A percentile compares a stretch with the other conserved stretches of the same genome.
Conservation (phyloP, 192 early-diverging fungal species). For the Geosiphon pyriformis region DNA sequence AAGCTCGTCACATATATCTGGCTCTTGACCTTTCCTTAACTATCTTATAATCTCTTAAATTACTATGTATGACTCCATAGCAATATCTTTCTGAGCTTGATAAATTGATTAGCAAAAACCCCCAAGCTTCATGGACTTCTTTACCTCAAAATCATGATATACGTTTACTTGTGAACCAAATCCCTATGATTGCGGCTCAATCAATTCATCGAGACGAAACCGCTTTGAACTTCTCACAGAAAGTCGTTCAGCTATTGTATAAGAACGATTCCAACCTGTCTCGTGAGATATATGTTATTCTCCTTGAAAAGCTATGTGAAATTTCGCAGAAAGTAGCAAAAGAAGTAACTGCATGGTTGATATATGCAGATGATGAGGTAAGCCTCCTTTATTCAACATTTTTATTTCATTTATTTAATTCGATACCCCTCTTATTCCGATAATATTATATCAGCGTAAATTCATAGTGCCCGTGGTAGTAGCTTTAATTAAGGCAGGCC, state of each 20-base stretch:
- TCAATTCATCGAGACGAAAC: constrained; percentile 73
- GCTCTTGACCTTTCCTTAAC: too few relatives aligned
- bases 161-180: constrained; percentile 63
- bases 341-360: constrained; percentile 88
- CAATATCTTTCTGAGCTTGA: constrained; percentile 76
- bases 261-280: constrained; percentile 67
- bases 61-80: background rate
- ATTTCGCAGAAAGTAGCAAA: constrained; percentile 70
- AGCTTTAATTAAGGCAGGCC: constrained; percentile 71
- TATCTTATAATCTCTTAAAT: background rate
- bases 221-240: constrained; percentile 83
- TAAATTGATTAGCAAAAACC: constrained; percentile 53
- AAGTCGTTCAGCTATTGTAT: constrained; percentile 82
- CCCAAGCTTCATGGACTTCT: constrained; percentile 50
- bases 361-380: constrained; percentile 86
- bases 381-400: background rate
- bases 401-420: too few relatives aligned
- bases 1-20: too few relatives aligned
- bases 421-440: too few relatives aligned
- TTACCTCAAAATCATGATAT: constrained; percentile 79
- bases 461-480: constrained; percentile 81
- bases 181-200: constrained; percentile 64
- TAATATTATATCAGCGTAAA: constrained; percentile 51
- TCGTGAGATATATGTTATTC: constrained; percentile 74
- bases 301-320: constrained; percentile 84